These are phyloP conservation scores for Crucihimalaya himalaica DNA, from an alignment of 345 rosid genomes.

Conservation along the genomic window DNA sequence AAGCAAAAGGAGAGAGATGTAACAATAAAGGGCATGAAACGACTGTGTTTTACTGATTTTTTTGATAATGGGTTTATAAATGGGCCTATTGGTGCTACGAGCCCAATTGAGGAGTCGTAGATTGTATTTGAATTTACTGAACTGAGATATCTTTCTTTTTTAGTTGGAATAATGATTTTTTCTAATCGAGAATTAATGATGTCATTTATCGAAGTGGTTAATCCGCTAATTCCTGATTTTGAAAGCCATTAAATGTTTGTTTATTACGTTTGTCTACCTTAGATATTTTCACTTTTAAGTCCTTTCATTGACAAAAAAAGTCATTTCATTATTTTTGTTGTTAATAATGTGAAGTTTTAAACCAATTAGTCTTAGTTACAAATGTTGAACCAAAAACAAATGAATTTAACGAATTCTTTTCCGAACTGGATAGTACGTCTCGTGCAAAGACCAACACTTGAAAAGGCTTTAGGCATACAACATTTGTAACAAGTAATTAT, in stretches of 20 bases:
- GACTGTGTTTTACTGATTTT: neutral
- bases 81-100: neutral
- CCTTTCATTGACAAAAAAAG: neutral
- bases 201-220: slow-evolving; percentile 36
- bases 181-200: neutral
- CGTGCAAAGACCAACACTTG: too few relatives aligned
- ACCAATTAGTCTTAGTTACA: too few relatives aligned
- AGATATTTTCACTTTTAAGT: too few relatives aligned
- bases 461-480: too few relatives aligned
- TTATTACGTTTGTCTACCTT: slow-evolving; percentile 16
- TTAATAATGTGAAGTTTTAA: too few relatives aligned
- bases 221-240: slow-evolving; percentile 10
- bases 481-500: too few relatives aligned
- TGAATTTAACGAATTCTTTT: too few relatives aligned
- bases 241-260: neutral
- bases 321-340: neutral
- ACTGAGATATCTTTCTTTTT: neutral
- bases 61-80: neutral
- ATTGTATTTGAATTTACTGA: neutral
- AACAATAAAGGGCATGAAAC: neutral
- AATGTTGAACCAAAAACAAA: too few relatives aligned
- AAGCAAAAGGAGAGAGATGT: neutral
- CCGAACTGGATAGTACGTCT: too few relatives aligned
- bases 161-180: neutral
- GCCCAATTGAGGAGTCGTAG: neutral